Percentiles rank a stretch among this genome's conserved stretches.
Conservation (phyloP, 2,329 filamentous ascomycete species). For the Nothopassalora personata region DNA sequence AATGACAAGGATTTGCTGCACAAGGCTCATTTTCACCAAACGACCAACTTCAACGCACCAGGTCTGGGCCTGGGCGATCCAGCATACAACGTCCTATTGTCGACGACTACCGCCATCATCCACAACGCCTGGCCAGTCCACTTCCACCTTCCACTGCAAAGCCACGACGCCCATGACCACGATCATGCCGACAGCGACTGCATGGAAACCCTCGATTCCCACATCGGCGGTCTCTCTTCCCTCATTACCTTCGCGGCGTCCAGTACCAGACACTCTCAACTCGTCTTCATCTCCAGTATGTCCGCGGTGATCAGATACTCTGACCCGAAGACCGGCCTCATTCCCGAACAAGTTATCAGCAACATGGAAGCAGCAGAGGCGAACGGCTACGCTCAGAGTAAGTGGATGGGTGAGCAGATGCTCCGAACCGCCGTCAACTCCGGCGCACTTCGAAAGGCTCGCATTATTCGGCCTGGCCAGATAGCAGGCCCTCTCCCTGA, state of each 20-base stretch:
- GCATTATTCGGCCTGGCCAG: neutral
- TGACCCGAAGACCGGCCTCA: neutral
- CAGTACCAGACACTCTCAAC: neutral
- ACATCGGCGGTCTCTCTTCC: neutral
- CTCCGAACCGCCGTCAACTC: neutral
- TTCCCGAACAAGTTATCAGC: neutral
- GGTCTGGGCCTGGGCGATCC: constrained; percentile 23
- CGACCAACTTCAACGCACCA: constrained; percentile 21
- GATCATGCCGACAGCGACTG: neutral
- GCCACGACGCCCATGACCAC: neutral
- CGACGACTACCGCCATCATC: constrained; percentile 26
- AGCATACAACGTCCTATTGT: constrained; percentile 20
- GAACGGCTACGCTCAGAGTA: neutral
- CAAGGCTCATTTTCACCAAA: constrained; percentile 21
- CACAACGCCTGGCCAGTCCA: constrained; percentile 38
- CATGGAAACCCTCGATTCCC: neutral
- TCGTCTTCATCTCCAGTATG: neutral
- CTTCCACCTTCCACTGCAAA: constrained; percentile 32
- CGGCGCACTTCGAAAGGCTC: neutral
- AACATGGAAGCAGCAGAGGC: neutral
- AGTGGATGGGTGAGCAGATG: neutral
- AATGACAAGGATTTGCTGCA: constrained; percentile 18
- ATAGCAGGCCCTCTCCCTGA: neutral
- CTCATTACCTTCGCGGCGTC: neutral
- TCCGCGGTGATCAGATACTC: neutral